Conservation (phyloP, 2,329 filamentous ascomycete genomes). For the Pseudogymnoascus sp. region DNA sequence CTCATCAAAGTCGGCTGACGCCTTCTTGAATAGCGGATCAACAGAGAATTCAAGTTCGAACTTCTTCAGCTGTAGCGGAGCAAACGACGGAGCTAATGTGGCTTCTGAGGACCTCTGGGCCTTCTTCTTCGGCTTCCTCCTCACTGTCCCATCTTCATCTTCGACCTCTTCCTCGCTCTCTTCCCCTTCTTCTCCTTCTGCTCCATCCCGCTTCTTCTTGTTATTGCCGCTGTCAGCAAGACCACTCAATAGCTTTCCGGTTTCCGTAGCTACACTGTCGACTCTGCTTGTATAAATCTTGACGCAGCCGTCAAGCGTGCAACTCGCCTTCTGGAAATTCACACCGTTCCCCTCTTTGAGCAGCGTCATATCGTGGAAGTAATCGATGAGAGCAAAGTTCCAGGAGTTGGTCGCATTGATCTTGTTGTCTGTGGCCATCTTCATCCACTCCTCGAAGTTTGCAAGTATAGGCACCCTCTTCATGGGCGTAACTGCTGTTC, state of each 20-base stretch:
- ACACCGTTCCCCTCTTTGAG: slow-evolving; percentile 93
- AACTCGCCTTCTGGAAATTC: slow-evolving; percentile 98
- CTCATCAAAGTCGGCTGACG: slow-evolving; percentile 96
- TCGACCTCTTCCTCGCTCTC: slow-evolving; percentile 58
- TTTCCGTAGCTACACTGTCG: slow-evolving; percentile 96
- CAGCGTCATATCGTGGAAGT: slow-evolving; percentile 98
- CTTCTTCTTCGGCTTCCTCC: slow-evolving; percentile 64
- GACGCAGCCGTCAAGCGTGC: slow-evolving; percentile 92
- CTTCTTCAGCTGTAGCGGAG: slow-evolving; percentile 86
- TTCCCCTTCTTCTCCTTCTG: slow-evolving; percentile 47
- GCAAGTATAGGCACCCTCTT: slow-evolving; percentile 91
- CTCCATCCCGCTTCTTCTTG: slow-evolving; percentile 64
- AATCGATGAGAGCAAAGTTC: slow-evolving; percentile 99
- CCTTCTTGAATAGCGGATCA: slow-evolving; percentile 98
- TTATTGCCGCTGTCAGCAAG: slow-evolving; percentile 75
- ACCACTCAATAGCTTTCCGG: slow-evolving; percentile 86
- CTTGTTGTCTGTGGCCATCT: slow-evolving; percentile 99
- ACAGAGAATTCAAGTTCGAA: slow-evolving; percentile 95
- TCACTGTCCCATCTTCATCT: slow-evolving; percentile 42
- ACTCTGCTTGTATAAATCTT: slow-evolving; percentile 99
- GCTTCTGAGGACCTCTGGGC: slow-evolving; percentile 76
- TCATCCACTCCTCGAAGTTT: slow-evolving; percentile 99
- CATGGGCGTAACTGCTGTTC: slow-evolving; percentile 81
- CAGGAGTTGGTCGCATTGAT: slow-evolving; percentile 98
- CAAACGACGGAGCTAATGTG: slow-evolving; percentile 84